Conservation (phyloP, 1,284 basidiomycete genomes). For the Coniophora puteana region DNA sequence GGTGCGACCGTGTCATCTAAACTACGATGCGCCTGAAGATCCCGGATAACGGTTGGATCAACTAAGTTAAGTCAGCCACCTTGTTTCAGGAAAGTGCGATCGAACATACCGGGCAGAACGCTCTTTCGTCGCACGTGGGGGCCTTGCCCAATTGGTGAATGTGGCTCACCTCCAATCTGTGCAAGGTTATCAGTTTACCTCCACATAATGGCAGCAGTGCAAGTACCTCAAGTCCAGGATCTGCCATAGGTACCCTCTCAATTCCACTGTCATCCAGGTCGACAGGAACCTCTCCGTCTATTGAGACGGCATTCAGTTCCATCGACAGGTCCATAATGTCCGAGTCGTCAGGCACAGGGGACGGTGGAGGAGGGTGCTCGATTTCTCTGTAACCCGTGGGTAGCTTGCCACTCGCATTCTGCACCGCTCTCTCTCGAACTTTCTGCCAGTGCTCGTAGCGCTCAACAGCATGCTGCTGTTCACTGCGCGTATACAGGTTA, state of each 20-base stretch:
- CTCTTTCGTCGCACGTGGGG: slow-evolving; percentile 83
- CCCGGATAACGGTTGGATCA: slow-evolving; percentile 83
- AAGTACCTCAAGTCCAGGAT: slow-evolving; percentile 83
- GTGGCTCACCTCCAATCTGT: slow-evolving; percentile 51
- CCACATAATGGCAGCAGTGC: slow-evolving; percentile 15
- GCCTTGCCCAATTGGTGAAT: slow-evolving; percentile 48
- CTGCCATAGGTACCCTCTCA: slow-evolving; percentile 85
- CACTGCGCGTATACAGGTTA: slow-evolving; percentile 43
- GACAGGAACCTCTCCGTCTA: slow-evolving; percentile 67
- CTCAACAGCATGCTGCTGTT: slow-evolving; percentile 76
- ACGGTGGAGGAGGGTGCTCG: slow-evolving; percentile 68
- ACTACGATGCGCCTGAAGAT: slow-evolving; percentile 84
- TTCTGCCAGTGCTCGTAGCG: slow-evolving; percentile 85
- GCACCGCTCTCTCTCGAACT: slow-evolving; percentile 68
- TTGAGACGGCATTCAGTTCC: slow-evolving; percentile 81
- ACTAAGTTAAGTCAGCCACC: slow-evolving; percentile 40
- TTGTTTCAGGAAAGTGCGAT: neutral
- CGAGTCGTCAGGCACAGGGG: slow-evolving; percentile 74
- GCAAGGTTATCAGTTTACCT: slow-evolving; percentile 36
- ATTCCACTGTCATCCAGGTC: slow-evolving; percentile 82
- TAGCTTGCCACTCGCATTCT: slow-evolving; percentile 67
- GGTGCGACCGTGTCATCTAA: slow-evolving; percentile 55
- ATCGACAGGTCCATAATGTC: slow-evolving; percentile 85
- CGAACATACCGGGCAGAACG: slow-evolving; percentile 71
- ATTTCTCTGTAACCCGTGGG: slow-evolving; percentile 63